Base-by-base conservation (phyloP, 2,329 filamentous ascomycete genomes). In the Aspergillus sp. region DNA sequence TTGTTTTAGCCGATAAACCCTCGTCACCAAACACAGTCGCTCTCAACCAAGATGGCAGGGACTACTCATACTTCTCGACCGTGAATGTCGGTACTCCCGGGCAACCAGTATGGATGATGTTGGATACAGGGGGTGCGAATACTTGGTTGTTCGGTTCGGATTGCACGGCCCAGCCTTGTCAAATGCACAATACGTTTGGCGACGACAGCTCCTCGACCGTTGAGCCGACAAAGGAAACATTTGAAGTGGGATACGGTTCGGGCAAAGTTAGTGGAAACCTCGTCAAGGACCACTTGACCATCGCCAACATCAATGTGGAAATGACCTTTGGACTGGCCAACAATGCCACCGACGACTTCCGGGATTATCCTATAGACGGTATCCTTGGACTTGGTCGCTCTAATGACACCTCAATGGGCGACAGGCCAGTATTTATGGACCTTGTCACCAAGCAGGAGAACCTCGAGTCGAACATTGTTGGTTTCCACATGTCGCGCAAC, bases 281-380 rank as follows among this genome's bases (percentile, higher is more conserved):
- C 43, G 87, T 83, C 6, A 82, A 79, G 9, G 92, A 96, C 67
- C 86, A 79, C 0, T 70, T 95, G 21, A 79, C 80, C 4, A 76
- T 96, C 62, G 89, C 86, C 2, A 85, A 84, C 15, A 79, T 93
- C 61, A 83, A 80, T 43, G 70, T 91, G 14, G 72, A 81, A 2
- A 81, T 91, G 65, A 79, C 84, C 3, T 90, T 96, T 67, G 92
- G 92, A 4, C 75, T 93, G 58, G 90, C 89, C 21, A 84, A 82
- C 35, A 82, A 82, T 23, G 90, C 90, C 2, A 91, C 90, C 1
- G 75, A 85, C 52, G 87, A 95, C 62, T 96, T 96, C 72, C 75
- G 79, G 27, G 82, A 84, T 52, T 96, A 93, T 66, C 89, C 90
- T 1, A 92, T 96, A 73, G 92, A 96, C 71, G 92, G 92, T 23